Evolutionary conservation across 2,329 filamentous ascomycete genomes (phyloP).

Genomic region (Xylariaceae sp.): DNA sequence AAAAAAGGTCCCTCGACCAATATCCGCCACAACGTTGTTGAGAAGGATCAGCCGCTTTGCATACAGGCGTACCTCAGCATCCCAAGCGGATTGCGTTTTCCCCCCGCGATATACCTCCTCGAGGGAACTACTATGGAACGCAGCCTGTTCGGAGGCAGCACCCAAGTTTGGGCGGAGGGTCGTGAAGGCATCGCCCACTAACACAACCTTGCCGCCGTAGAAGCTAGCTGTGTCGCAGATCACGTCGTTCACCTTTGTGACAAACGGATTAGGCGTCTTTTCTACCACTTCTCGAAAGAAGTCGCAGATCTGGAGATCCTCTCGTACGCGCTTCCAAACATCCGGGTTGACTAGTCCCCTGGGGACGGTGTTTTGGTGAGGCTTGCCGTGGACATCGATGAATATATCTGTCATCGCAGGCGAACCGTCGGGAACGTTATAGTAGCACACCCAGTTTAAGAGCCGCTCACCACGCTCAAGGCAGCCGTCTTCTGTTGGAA

Average conservation of each 20-base stretch:
- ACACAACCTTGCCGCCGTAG: conserved; percentile 43
- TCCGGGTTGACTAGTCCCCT: conserved; percentile 42
- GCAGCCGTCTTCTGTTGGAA: conserved; percentile 46
- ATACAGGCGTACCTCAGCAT: no score
- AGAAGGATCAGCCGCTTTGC: no score
- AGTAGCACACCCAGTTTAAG: conserved; percentile 53
- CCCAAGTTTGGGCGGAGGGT: conserved; percentile 50
- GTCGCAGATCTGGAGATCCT: conserved; percentile 34
- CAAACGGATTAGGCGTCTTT: conserved; percentile 45
- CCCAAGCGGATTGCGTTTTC: no score
- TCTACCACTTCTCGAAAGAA: conserved; percentile 46
- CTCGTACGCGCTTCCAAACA: conserved; percentile 41
- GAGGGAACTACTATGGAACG: conserved; percentile 45
- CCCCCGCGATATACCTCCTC: conserved; percentile 44
- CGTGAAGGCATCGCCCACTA: conserved; percentile 51
- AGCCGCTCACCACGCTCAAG: conserved; percentile 43
- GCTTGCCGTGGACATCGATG: conserved; percentile 45
- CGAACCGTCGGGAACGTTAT: conserved; percentile 43
- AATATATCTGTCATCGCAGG: conserved; percentile 45
- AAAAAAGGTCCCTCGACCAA: no score
- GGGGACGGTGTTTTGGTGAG: conserved; percentile 47
- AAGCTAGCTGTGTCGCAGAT: conserved; percentile 42
- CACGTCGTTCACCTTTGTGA: conserved; percentile 49
- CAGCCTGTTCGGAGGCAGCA: conserved; percentile 50
- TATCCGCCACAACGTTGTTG: no score